Evolutionary conservation across 2,329 filamentous ascomycete genomes (phyloP).

Genomic region (Pseudogymnoascus sp.): DNA sequence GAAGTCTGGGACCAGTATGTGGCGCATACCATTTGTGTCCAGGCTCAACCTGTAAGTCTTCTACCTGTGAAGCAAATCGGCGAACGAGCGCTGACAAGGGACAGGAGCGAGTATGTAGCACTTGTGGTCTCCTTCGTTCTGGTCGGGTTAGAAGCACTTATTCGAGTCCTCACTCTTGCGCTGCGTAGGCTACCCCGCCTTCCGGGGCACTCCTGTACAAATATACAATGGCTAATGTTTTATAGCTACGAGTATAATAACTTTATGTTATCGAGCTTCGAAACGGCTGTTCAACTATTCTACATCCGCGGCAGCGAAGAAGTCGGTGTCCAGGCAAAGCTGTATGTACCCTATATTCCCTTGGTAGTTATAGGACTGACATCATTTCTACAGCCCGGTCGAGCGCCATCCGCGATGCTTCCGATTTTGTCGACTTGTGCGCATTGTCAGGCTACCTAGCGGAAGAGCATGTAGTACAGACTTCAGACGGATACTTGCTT

Average conservation of each 20-base stretch:
- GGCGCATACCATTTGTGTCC: constrained; percentile 1
- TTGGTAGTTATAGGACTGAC: constrained; percentile 48
- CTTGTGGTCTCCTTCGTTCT: constrained; percentile 77
- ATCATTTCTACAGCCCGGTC: constrained; percentile 48
- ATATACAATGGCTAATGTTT: constrained; percentile 9
- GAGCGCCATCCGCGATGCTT: constrained; percentile 71
- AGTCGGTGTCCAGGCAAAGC: constrained; percentile 60
- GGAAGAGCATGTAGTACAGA: constrained; percentile 94
- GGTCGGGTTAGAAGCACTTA: constrained; percentile 71
- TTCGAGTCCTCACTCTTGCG: constrained; percentile 79
- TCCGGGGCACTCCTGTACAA: neutral
- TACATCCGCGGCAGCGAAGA: constrained; percentile 60
- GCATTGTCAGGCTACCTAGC: constrained; percentile 84
- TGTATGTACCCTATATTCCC: constrained; percentile 46
- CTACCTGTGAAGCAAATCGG: neutral
- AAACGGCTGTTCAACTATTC: constrained; percentile 75
- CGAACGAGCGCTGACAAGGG: neutral
- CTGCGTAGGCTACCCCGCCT: constrained; percentile 56
- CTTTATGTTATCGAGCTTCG: constrained; percentile 74
- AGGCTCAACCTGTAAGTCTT: constrained; percentile 2
- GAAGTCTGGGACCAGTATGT: neutral
- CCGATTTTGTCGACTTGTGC: constrained; percentile 93
- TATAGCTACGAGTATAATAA: constrained; percentile 68
- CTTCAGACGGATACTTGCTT: constrained; percentile 84
- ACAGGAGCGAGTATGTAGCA: constrained; percentile 77